A percentile compares a stretch with the other conserved stretches of the same genome.
Evolutionary conservation across 2,329 filamentous ascomycete species (phyloP).

Genomic region (Thelonectria discophora): DNA sequence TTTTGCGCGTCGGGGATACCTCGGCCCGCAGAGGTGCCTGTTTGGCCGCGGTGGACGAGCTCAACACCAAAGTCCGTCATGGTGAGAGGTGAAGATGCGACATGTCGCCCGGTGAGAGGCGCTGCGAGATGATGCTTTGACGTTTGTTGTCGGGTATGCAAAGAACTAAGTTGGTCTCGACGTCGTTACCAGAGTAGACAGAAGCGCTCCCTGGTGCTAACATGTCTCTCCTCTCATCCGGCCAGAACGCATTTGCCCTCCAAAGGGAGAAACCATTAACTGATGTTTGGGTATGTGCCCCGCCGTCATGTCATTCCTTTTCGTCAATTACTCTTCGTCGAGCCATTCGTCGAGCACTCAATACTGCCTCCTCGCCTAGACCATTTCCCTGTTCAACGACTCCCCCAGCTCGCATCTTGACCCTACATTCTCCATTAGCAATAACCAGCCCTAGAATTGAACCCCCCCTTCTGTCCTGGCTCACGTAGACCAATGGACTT

Average conservation of each 20-base stretch:
- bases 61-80: slow-evolving; percentile 22
- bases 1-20: slow-evolving; percentile 39
- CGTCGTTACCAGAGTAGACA: neutral
- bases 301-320: neutral
- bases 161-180: neutral
- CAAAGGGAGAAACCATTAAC: neutral
- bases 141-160: neutral
- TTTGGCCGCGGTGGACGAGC: slow-evolving; percentile 21
- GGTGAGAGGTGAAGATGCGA: slow-evolving; percentile 11
- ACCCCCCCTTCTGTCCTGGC: neutral
- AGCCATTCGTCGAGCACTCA: neutral
- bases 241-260: neutral
- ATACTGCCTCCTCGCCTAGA: neutral
- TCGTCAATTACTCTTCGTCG: neutral
- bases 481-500: neutral
- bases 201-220: neutral
- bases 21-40: slow-evolving; percentile 35
- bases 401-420: neutral
- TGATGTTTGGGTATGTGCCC: neutral
- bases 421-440: neutral
- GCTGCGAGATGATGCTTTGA: neutral
- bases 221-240: neutral
- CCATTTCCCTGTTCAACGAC: neutral
- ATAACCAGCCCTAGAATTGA: neutral
- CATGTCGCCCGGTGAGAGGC: too few species aligned